phyloP scores from a whole-genome alignment of 805 yeast species.

The Schizosaccharomyces octosporus region DNA sequence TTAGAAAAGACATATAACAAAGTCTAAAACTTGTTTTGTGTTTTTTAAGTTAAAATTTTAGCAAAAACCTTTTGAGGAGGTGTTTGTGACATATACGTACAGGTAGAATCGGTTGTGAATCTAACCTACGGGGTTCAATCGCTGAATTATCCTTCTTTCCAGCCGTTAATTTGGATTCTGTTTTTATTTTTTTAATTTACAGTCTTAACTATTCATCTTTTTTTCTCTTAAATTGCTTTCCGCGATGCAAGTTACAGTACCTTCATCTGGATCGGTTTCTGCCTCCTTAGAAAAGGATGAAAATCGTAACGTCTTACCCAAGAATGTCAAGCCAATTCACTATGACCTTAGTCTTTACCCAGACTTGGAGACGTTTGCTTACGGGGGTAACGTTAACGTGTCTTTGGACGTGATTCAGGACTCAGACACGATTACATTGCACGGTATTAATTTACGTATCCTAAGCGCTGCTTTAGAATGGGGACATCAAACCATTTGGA shows the following conservation, averaged over 20 bases:
- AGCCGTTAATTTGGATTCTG: too few species aligned
- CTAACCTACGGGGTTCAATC: too few species aligned
- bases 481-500: constrained; percentile 3
- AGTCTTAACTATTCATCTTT: neutral
- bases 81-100: too few species aligned
- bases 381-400: constrained; percentile 25
- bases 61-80: too few species aligned
- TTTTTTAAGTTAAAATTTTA: too few species aligned
- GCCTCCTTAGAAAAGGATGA: neutral
- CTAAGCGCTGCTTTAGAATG: neutral
- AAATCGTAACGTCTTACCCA: constrained; percentile 27
- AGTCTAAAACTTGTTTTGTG: too few species aligned
- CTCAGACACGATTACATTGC: constrained; percentile 27
- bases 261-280: neutral
- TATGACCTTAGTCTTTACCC: constrained; percentile 50
- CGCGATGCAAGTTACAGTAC: neutral
- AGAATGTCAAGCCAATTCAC: constrained; percentile 43
- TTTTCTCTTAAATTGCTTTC: neutral
- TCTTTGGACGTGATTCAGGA: constrained; percentile 21
- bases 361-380: constrained; percentile 22
- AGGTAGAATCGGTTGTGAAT: too few species aligned
- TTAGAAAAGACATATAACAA: too few species aligned
- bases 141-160: too few species aligned
- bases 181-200: too few species aligned
- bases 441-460: constrained; percentile 37